Base-by-base conservation (phyloP, 1,139 yeast genomes). In the Pichia sp. region DNA sequence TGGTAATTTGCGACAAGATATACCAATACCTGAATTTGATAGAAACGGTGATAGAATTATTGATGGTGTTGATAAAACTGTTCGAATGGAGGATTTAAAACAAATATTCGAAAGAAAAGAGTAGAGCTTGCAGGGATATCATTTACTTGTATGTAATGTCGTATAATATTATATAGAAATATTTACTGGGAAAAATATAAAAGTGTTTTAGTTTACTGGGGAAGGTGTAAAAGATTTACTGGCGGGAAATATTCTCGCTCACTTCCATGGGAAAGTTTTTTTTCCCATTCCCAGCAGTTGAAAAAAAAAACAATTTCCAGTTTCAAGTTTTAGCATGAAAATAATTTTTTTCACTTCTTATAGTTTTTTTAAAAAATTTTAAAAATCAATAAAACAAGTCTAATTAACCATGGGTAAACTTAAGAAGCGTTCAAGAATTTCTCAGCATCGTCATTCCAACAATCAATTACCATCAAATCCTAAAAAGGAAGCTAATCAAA, bases 401-500 rank as follows among this genome's bases (percentile, higher is more conserved):
- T n/a, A 27, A 39, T n/a, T n/a, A 26, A 40, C 4, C 32, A 85
- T 85, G 95, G 94, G 86, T 49, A 85, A 85, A 66, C 76, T 85
- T 43, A 84, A 82, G 72, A 81, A 79, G 65, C 80, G 79, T 60
- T 80, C 83, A 46, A 83, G 79, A 69, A 74, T 77, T 48, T 74
- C 83, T 24, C 53, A 60, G 53, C 59, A 57, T 43, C 54, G 64
- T 45, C 49, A 56, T 44, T 57, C 60, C 39, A 53, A 58, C 44
- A 61, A 63, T 45, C 63, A 66, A 22, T 36, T 51, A 3, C 20
- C 39, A 15, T 40, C 37, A 16, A 25, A 36, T n/a, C 64, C 48
- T 46, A 75, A 74, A 51, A 84, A 77, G 55, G 81, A 42, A 12
- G 38, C 74, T 43, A 64, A 79, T 22, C 73, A 80, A 43, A 69